A percentile compares a stretch with the other conserved stretches of the same genome.
Evolutionary conservation across 805 yeast genomes (phyloP).

Genomic region (Zygotorulaspora danielsina): DNA sequence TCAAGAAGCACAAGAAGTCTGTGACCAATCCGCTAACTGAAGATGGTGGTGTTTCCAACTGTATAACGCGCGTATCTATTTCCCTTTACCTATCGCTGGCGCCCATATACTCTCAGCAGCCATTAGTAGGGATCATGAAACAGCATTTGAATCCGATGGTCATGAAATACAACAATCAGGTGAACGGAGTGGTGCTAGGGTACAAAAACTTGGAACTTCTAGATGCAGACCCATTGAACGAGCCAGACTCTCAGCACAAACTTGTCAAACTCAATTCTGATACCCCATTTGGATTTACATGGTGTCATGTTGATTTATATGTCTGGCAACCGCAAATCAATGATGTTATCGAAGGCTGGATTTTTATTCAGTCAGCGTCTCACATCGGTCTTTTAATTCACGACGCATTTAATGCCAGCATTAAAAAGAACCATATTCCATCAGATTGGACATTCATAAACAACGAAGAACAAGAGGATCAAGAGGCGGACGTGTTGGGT

Average conservation of each 20-base stretch:
- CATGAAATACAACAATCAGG: conserved; percentile 71
- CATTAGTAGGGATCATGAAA: conserved; percentile 71
- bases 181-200: conserved; percentile 79
- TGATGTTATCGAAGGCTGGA: conserved; percentile 79
- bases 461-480: conserved; percentile 54
- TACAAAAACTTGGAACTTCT: conserved; percentile 61
- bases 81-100: conserved; percentile 81
- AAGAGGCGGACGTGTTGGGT: conserved; percentile 49
- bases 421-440: conserved; percentile 84
- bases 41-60: conserved; percentile 31
- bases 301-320: conserved; percentile 79
- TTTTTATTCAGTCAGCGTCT: conserved; percentile 89
- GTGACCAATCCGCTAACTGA: conserved; percentile 29
- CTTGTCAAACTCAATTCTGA: conserved; percentile 69
- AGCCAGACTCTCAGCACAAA: conserved; percentile 38
- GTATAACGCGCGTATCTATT: conserved; percentile 33
- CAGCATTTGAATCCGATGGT: conserved; percentile 90
- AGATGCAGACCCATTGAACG: conserved; percentile 41
- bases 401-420: conserved; percentile 93
- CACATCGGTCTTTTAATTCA: conserved; percentile 88
- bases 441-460: conserved; percentile 79
- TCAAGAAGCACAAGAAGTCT: conserved; percentile 29
- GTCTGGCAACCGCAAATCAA: conserved; percentile 92
- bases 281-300: conserved; percentile 81
- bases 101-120: conserved; percentile 66